Evolutionary conservation across 164 flowering plant genomes (phyloP).

Genomic region (Kalanchoe fedtschenkoi): DNA sequence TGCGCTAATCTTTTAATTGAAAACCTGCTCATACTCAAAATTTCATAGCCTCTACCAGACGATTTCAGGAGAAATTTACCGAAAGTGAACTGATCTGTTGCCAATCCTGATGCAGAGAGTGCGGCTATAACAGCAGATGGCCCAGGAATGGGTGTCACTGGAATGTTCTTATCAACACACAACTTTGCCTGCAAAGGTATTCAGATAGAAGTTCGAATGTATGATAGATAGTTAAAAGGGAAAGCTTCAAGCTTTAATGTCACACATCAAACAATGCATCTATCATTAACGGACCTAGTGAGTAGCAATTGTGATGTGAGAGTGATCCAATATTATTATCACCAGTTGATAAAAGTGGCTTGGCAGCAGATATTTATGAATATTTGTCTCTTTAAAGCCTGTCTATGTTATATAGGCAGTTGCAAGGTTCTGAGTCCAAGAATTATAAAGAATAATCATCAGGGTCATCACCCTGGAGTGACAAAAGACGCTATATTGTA

Average conservation of each 20-base stretch:
- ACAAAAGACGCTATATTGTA: too few relatives aligned
- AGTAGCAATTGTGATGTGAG: neutral
- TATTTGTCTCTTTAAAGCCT: neutral
- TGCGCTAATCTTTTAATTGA: neutral
- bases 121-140: constrained; percentile 81
- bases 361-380: neutral
- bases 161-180: constrained; percentile 65
- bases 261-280: neutral
- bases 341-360: neutral
- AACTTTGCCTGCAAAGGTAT: constrained; percentile 49
- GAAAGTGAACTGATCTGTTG: constrained; percentile 72
- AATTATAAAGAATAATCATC: too few relatives aligned
- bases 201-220: neutral
- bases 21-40: neutral
- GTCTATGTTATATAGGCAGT: neutral
- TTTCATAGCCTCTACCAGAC: neutral
- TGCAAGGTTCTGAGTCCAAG: neutral
- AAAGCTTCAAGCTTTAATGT: neutral
- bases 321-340: neutral
- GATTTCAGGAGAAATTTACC: constrained; percentile 35
- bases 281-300: neutral
- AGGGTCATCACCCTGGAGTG: too few relatives aligned
- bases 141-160: constrained; percentile 84
- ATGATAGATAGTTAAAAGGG: neutral
- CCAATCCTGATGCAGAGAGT: constrained; percentile 85